These are phyloP conservation scores for Xanthoceras sorbifolium DNA, from an alignment of 345 rosid genomes.

Conservation along the genomic window DNA sequence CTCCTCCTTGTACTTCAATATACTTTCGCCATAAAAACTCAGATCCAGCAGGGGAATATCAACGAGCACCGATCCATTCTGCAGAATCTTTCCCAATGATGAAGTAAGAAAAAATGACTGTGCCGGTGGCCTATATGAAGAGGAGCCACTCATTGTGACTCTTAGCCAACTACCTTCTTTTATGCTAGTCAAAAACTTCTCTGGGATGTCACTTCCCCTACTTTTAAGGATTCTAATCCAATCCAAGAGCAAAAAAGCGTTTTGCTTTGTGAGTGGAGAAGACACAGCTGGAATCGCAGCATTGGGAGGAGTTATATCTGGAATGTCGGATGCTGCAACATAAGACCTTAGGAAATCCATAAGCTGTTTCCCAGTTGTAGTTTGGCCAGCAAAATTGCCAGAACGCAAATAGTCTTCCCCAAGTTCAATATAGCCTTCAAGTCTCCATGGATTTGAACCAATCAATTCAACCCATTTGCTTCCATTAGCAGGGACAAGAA, in stretches of 20 bases:
- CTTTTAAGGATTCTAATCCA: constrained; percentile 43
- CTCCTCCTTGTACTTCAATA: constrained; percentile 42
- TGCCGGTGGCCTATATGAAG: constrained; percentile 54
- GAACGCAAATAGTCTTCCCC: constrained; percentile 50
- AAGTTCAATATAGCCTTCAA: constrained; percentile 46
- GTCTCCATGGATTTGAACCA: constrained; percentile 58
- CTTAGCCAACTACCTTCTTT: constrained; percentile 65
- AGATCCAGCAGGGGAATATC: constrained; percentile 73
- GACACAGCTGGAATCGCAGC: constrained; percentile 51
- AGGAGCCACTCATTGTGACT: constrained; percentile 44
- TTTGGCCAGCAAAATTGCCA: constrained; percentile 39
- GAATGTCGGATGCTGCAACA: constrained; percentile 50
- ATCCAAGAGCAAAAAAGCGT: constrained; percentile 56
- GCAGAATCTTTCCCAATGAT: constrained; percentile 63
- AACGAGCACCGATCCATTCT: constrained; percentile 51
- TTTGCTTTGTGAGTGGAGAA: constrained; percentile 50
- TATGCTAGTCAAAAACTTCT: constrained; percentile 48
- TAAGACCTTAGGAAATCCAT: constrained; percentile 38
- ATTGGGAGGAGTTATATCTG: constrained; percentile 56
- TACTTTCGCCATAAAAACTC: constrained; percentile 47
- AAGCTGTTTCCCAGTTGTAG: constrained; percentile 36
- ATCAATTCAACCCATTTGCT: constrained; percentile 65
- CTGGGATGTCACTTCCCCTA: constrained; percentile 26
- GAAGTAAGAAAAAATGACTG: constrained; percentile 54
- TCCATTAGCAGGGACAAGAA: constrained; percentile 67